Evolutionary conservation across 1,284 basidiomycete species (phyloP), one percentile per base, ranked within the genome.

Genomic region (Cryptococcus depauperatus): DNA sequence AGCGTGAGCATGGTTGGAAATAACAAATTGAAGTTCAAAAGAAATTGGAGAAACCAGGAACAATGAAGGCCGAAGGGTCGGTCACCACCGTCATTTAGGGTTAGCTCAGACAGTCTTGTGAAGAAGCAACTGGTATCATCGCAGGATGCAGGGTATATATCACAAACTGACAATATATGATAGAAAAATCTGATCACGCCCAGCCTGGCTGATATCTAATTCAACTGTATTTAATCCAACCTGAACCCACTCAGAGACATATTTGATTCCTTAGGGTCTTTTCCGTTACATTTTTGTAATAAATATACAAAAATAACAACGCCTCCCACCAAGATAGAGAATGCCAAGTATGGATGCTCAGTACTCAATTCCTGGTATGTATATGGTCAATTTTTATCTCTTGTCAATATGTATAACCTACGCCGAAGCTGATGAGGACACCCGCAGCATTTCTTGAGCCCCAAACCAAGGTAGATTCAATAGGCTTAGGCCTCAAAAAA

Each of bases 401-500:
- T 40, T 35, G 13, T 41, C 35, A n/a, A 46, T 7, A 16, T 32
- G 19, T 6, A 1, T 4, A n/a, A 55, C 53, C 47, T 30, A 62
- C 57, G 8, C 52, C 48, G 32, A 59, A 32, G 18, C 35, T 52
- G 37, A 61, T 58, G 47, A 62, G 45, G 6, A 54, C 58, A 43
- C 50, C 50, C n/a, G 59, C 57, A 10, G 61, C 58, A 30, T 62
- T 62, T 39, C 58, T 46, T 1, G 61, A 69, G 30, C 63, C 57
- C 54, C 67, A 61, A 46, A 69, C 65, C 16, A 70, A 41, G 8
- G 63, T 58, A 27, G 62, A 58, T 34, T 67, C 61, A n/a, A 56
- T 58, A 37, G 55, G 57, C 58, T 81, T 82, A 43, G 78, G 76
- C 8, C 61, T 49, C 0, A 83, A 66, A 6, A 75, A 75, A 0